Conservation (phyloP, 2,329 filamentous ascomycete species). For the Pseudomassariella vexata region DNA sequence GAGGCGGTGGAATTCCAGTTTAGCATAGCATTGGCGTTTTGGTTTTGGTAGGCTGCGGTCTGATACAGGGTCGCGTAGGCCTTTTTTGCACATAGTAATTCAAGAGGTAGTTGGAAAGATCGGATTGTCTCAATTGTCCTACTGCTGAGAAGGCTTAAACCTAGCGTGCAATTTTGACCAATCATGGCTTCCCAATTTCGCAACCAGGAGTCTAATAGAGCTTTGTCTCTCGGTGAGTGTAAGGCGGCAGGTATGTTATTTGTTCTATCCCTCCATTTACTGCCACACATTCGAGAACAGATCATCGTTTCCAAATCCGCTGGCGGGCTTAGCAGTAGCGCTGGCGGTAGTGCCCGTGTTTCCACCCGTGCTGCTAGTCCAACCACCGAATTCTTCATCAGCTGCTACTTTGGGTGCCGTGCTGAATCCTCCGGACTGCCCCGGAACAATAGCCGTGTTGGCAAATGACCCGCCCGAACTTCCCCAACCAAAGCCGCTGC, state of each 20-base stretch:
- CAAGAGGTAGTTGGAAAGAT: too few relatives aligned
- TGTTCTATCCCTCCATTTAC: too few relatives aligned
- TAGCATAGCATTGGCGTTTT: conserved; percentile 30
- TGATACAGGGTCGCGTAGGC: too few relatives aligned
- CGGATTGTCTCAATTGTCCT: too few relatives aligned
- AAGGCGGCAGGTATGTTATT: too few relatives aligned
- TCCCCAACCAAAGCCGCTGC: conserved; percentile 59
- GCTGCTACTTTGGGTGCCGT: conserved; percentile 66
- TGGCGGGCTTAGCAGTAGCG: conserved; percentile 46
- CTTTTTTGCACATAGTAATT: conserved; percentile 7
- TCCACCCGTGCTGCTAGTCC: conserved; percentile 65
- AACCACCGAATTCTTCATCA: conserved; percentile 95
- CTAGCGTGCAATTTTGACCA: too few relatives aligned
- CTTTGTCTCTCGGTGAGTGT: too few relatives aligned
- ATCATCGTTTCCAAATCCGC: conserved; percentile 69
- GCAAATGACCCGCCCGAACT: conserved; percentile 42
- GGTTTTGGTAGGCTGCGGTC: too few relatives aligned
- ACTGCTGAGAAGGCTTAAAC: too few relatives aligned
- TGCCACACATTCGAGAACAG: conserved; percentile 96
- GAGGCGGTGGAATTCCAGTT: not conserved
- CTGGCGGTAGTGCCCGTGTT: conserved; percentile 24
- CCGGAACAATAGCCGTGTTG: conserved; percentile 54
- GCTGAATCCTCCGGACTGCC: conserved; percentile 60
- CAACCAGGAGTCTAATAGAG: too few relatives aligned
- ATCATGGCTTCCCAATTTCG: too few relatives aligned